Percentiles rank a stretch among this genome's conserved stretches.
These are phyloP conservation scores for Globisporangium camurandrum DNA, from an alignment of 352 stramenopile genomes.

Conservation along the genomic window DNA sequence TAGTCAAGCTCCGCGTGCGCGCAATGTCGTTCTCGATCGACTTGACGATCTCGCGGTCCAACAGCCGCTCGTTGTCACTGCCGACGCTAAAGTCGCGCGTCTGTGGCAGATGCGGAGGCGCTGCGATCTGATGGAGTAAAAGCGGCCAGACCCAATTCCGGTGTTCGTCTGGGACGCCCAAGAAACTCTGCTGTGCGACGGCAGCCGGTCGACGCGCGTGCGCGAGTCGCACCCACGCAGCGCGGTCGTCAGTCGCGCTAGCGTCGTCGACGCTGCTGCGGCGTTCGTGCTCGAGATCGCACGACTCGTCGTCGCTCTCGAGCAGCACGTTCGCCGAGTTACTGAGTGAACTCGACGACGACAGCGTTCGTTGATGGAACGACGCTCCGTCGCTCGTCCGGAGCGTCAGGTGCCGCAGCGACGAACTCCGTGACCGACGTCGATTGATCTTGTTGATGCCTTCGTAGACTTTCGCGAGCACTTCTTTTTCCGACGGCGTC, in stretches of 20 bases:
- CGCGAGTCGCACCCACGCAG: constrained; percentile 37
- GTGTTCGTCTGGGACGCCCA: constrained; percentile 56
- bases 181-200: constrained; percentile 38
- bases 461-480: constrained; percentile 59
- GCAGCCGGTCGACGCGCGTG: constrained; percentile 17
- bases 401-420: constrained; percentile 43
- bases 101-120: constrained; percentile 26
- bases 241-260: constrained; percentile 12
- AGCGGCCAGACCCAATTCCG: constrained; percentile 68
- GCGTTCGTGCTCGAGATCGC: constrained; percentile 11
- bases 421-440: constrained; percentile 56
- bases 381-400: constrained; percentile 25
- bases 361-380: constrained; percentile 41
- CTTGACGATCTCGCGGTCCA: constrained; percentile 65
- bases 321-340: constrained; percentile 16
- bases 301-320: constrained; percentile 12
- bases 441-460: constrained; percentile 71
- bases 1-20: constrained; percentile 49
- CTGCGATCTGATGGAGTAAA: constrained; percentile 39
- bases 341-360: constrained; percentile 47
- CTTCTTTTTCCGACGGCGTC: constrained; percentile 62
- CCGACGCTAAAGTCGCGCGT: constrained; percentile 12
- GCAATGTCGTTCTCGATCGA: constrained; percentile 80
- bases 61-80: constrained; percentile 31
- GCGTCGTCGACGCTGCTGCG: neutral